phyloP scores from a whole-genome alignment of 257 asterid species.

The Ocimum tenuiflorum region DNA sequence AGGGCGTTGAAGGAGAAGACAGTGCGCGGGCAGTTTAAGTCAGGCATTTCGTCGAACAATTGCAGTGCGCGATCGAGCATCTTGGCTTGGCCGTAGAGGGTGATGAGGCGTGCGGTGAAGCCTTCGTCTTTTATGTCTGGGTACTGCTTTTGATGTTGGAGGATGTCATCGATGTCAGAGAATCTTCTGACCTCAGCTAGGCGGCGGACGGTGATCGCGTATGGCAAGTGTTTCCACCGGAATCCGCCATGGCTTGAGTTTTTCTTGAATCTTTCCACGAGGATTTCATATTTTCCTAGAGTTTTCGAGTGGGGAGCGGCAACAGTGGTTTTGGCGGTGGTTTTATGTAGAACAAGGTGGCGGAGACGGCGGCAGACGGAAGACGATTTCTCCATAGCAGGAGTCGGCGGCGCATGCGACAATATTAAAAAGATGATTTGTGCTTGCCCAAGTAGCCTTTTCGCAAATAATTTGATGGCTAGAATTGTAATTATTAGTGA shows the following conservation, averaged over 20 bases:
- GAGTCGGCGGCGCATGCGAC: neutral
- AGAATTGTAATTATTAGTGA: too few species aligned
- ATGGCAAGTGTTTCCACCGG: slow-evolving; percentile 13
- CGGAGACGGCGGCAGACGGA: slow-evolving; percentile 13
- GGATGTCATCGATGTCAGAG: slow-evolving; percentile 25
- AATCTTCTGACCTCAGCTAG: slow-evolving; percentile 20
- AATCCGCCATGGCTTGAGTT: slow-evolving; percentile 15
- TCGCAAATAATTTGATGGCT: too few species aligned
- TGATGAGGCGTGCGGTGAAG: slow-evolving; percentile 31
- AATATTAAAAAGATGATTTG: too few species aligned
- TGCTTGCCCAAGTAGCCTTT: too few species aligned
- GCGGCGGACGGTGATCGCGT: slow-evolving; percentile 14
- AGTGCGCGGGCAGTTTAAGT: slow-evolving; percentile 37
- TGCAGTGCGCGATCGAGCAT: slow-evolving; percentile 40
- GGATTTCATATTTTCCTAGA: neutral
- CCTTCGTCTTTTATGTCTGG: slow-evolving; percentile 23
- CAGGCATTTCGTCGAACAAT: slow-evolving; percentile 56
- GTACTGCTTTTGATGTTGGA: slow-evolving; percentile 32
- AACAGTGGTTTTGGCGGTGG: slow-evolving; percentile 1
- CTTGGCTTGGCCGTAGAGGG: slow-evolving; percentile 33
- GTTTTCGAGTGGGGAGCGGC: neutral
- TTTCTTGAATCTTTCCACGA: slow-evolving; percentile 23
- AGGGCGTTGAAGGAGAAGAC: slow-evolving; percentile 44
- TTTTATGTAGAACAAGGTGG: neutral
- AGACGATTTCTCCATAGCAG: neutral